Conservation (phyloP, 2,329 filamentous ascomycete species). For the Pseudocercospora fijiensis region DNA sequence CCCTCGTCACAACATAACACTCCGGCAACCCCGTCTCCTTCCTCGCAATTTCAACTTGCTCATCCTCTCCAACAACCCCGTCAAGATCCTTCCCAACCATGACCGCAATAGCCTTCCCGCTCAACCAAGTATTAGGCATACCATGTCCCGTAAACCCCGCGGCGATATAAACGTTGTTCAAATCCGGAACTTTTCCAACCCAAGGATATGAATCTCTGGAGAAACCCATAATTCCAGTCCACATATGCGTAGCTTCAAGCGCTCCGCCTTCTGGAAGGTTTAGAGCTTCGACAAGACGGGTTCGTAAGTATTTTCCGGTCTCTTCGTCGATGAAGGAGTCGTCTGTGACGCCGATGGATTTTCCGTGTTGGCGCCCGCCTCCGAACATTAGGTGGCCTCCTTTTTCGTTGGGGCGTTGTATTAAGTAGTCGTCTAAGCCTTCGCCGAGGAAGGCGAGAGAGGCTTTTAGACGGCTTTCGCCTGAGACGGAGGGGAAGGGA, state of each 20-base stretch:
- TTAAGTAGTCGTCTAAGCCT: conserved; percentile 67
- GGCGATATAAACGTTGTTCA: conserved; percentile 33
- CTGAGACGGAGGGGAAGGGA: conserved; percentile 49
- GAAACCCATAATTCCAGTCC: conserved; percentile 81
- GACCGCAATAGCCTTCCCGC: conserved; percentile 61
- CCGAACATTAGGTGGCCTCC: conserved; percentile 66
- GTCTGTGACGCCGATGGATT: conserved; percentile 58
- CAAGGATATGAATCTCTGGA: conserved; percentile 66
- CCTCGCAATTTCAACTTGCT: conserved; percentile 20
- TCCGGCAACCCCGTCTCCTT: conserved; percentile 31
- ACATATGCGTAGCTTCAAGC: conserved; percentile 53
- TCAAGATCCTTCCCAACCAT: conserved; percentile 52
- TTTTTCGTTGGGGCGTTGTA: conserved; percentile 60
- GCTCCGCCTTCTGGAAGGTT: conserved; percentile 43
- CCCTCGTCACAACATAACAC: conserved; percentile 30
- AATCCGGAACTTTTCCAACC: conserved; percentile 65
- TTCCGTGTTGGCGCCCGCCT: conserved; percentile 62
- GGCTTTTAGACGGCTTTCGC: conserved; percentile 49
- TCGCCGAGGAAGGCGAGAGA: conserved; percentile 65
- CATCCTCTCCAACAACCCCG: conserved; percentile 10
- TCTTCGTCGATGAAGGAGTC: conserved; percentile 59
- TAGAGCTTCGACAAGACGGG: conserved; percentile 41
- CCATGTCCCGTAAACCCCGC: conserved; percentile 61
- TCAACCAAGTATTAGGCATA: conserved; percentile 71
- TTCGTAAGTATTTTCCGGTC: conserved; percentile 58